phyloP scores from a whole-genome alignment of 192 early-diverging fungal genomes.

The Cetraspora pellucida region DNA sequence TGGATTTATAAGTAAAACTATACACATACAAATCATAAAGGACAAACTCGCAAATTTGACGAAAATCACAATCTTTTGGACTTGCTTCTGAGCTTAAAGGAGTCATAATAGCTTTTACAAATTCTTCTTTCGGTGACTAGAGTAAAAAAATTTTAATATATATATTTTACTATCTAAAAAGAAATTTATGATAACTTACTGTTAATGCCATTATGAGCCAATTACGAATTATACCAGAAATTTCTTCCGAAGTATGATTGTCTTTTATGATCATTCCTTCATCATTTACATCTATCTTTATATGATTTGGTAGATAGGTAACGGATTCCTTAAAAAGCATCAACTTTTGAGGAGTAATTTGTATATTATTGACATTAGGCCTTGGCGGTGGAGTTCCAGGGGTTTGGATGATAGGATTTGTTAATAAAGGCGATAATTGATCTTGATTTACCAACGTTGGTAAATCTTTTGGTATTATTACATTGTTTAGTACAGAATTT shows the following conservation, averaged over 20 bases:
- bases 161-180: slow-evolving; percentile 7
- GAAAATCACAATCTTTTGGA: slow-evolving; percentile 25
- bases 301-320: slow-evolving; percentile 24
- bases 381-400: background rate
- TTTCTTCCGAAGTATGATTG: slow-evolving; percentile 14
- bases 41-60: slow-evolving; percentile 15
- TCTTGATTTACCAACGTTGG: background rate
- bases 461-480: background rate
- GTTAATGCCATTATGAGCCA: slow-evolving; percentile 1
- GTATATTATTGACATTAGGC: slow-evolving; percentile 26
- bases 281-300: slow-evolving; percentile 27
- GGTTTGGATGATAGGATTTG: background rate
- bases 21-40: slow-evolving; percentile 25
- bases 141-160: slow-evolving; percentile 12
- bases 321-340: slow-evolving; percentile 23
- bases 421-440: background rate
- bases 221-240: slow-evolving; percentile 22
- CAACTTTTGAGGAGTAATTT: slow-evolving; percentile 25
- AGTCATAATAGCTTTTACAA: background rate
- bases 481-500: background rate
- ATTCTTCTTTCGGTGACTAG: slow-evolving; percentile 21
- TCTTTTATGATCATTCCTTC: slow-evolving; percentile 30
- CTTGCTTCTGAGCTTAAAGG: slow-evolving; percentile 24
- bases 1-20: background rate
- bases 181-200: slow-evolving; percentile 23